Conservation (phyloP, 305 asterid genomes). For the Petunia hybrid region DNA sequence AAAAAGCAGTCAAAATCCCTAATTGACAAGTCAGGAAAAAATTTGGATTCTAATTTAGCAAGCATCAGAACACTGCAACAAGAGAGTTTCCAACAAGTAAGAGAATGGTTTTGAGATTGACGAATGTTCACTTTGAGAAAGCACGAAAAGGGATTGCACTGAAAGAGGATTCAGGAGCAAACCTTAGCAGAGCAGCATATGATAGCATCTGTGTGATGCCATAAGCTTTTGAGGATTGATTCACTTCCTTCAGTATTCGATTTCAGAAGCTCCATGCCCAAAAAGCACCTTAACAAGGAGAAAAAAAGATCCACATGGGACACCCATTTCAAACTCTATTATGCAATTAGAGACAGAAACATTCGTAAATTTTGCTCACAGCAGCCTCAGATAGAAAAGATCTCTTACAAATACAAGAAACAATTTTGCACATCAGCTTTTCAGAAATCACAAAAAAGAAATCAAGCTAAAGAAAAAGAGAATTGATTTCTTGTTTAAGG, state of each 20-base stretch:
- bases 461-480: neutral
- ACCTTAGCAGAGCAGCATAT: constrained; percentile 94
- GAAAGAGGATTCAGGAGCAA: neutral
- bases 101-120: neutral
- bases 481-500: neutral
- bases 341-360: neutral
- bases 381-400: neutral
- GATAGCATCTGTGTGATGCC: constrained; percentile 93
- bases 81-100: neutral
- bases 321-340: neutral
- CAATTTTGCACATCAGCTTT: neutral
- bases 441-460: neutral
- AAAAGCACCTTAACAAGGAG: constrained; percentile 56
- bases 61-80: neutral
- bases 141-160: neutral
- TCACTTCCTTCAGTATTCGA: constrained; percentile 64
- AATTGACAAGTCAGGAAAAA: neutral
- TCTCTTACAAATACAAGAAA: neutral
- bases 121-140: neutral
- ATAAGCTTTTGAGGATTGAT: constrained; percentile 72
- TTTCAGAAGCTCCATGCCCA: constrained; percentile 79
- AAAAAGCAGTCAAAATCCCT: neutral
- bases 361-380: neutral
- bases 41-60: neutral
- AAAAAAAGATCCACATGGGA: constrained; percentile 23